Percentiles rank a stretch among this genome's conserved stretches.
These are phyloP conservation scores for Rhodotorula glutinis DNA, from an alignment of 1,284 basidiomycete genomes.

Conservation along the genomic window DNA sequence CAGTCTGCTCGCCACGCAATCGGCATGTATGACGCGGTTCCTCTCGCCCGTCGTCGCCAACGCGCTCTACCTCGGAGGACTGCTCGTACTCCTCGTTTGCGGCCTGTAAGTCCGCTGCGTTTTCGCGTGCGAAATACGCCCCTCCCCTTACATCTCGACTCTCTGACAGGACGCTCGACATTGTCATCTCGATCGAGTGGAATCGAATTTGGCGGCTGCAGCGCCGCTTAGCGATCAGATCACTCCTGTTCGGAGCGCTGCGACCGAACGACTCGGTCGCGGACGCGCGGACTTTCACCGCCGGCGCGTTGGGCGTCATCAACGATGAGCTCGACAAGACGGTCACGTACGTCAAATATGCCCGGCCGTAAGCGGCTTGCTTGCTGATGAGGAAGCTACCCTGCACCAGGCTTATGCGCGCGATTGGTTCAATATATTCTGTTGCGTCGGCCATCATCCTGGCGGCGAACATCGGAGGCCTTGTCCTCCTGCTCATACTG, in stretches of 20 bases:
- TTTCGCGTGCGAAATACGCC: too few species aligned
- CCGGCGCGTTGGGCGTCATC: not conserved
- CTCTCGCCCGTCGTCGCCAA: slow-evolving; percentile 18
- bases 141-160: not conserved
- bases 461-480: slow-evolving; percentile 14
- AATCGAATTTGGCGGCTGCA: not conserved
- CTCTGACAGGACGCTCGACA: not conserved
- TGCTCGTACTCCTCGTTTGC: slow-evolving; percentile 7
- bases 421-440: slow-evolving; percentile 1
- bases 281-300: not conserved
- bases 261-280: not conserved
- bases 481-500: slow-evolving; percentile 15
- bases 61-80: slow-evolving; percentile 14
- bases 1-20: slow-evolving; percentile 7
- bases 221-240: not conserved
- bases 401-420: slow-evolving; percentile 8
- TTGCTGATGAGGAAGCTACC: too few species aligned
- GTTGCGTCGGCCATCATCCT: slow-evolving; percentile 4
- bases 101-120: slow-evolving; percentile 1
- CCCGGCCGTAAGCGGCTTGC: too few species aligned
- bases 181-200: slow-evolving; percentile 4
- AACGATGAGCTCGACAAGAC: slow-evolving; percentile 9
- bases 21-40: slow-evolving; percentile 12
- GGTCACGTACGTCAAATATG: not conserved
- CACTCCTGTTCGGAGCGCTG: not conserved